phyloP scores from a whole-genome alignment of 768 basidiomycete genomes.

The Pleurotus pulmonarius region DNA sequence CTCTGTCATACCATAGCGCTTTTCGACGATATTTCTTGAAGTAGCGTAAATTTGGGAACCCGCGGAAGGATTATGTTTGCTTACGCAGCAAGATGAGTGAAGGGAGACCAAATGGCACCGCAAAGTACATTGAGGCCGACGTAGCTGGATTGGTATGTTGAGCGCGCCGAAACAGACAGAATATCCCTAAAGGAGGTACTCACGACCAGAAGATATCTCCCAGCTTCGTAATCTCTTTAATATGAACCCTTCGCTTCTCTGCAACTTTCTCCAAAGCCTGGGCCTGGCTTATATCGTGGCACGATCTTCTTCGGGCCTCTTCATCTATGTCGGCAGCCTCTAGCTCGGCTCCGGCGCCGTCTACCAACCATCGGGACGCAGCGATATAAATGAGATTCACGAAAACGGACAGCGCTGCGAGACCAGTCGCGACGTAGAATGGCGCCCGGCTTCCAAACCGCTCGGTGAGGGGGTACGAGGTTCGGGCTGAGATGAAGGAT shows the following conservation, averaged over 20 bases:
- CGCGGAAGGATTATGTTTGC: conserved; percentile 16
- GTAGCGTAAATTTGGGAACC: conserved; percentile 4
- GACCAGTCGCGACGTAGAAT: conserved; percentile 63
- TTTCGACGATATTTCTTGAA: conserved; percentile 67
- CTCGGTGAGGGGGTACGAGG: conserved; percentile 74
- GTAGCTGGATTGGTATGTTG: conserved; percentile 40
- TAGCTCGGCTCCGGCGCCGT: conserved; percentile 55
- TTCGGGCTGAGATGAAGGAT: conserved; percentile 71
- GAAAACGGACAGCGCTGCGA: conserved; percentile 62
- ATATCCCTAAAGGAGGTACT: conserved; percentile 18
- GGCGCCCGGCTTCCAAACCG: conserved; percentile 66
- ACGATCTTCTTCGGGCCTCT: conserved; percentile 46
- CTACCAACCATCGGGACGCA: conserved; percentile 61
- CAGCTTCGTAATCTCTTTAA: conserved; percentile 57
- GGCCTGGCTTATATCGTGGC: conserved; percentile 48
- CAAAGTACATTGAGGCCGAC: conserved; percentile 74
- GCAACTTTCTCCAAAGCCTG: conserved; percentile 64
- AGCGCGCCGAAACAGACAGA: conserved; percentile 7
- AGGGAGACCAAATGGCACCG: conserved; percentile 75
- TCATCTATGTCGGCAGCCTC: conserved; percentile 60
- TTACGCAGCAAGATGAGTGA: conserved; percentile 72
- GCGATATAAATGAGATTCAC: conserved; percentile 68
- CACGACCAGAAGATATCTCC: conserved; percentile 81
- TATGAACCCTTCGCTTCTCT: conserved; percentile 57
- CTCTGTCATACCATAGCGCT: conserved; percentile 59